Conservation (phyloP, 2,329 filamentous ascomycete species). For the Sporothrix brasiliensis region DNA sequence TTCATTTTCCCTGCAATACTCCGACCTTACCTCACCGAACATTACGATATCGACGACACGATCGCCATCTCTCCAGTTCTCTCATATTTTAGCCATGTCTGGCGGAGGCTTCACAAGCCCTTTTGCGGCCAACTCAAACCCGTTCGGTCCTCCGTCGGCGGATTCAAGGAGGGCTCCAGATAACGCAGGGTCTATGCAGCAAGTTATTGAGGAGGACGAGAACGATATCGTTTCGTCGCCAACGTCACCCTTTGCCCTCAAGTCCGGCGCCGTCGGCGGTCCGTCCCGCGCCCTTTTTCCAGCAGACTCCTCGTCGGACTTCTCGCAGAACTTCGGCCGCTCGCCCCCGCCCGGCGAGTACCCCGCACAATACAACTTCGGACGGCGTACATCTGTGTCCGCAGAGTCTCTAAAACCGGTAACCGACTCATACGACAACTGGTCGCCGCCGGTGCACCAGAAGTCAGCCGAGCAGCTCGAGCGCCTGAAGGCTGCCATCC, state of each 20-base stretch:
- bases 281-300: conserved; percentile 26
- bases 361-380: conserved; percentile 91
- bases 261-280: conserved; percentile 13
- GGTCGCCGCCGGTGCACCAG: conserved; percentile 81
- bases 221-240: conserved; percentile 70
- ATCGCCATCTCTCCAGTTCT: too few relatives aligned
- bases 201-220: conserved; percentile 81
- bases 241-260: conserved; percentile 53
- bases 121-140: conserved; percentile 69
- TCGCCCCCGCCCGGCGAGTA: conserved; percentile 66
- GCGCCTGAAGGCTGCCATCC: conserved; percentile 78
- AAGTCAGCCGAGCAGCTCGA: conserved; percentile 81
- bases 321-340: conserved; percentile 56
- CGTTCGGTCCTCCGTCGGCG: conserved; percentile 61
- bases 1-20: background rate
- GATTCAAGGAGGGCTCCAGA: conserved; percentile 39
- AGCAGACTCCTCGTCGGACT: conserved; percentile 21
- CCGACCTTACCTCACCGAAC: background rate
- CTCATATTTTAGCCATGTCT: conserved; percentile 58
- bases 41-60: background rate
- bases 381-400: conserved; percentile 90
- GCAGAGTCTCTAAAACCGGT: conserved; percentile 94
- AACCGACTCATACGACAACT: conserved; percentile 80
- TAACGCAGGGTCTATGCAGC: conserved; percentile 47
- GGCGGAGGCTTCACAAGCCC: conserved; percentile 73